Conservation (phyloP, 345 rosid species). For the Ceriops zippeliana region DNA sequence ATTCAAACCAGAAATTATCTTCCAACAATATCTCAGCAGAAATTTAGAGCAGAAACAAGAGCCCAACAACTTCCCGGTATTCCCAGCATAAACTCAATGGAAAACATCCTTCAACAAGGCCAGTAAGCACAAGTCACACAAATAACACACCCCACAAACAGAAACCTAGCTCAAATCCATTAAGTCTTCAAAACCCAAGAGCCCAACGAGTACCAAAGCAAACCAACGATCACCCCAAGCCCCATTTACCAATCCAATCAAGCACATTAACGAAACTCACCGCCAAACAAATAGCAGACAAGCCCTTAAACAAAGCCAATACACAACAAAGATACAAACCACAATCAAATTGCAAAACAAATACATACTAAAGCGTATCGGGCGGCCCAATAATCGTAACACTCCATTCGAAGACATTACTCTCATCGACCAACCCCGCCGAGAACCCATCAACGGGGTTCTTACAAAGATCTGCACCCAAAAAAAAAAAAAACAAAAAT, state of each 20-base stretch:
- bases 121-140: not conserved
- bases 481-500: not conserved
- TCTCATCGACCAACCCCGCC: slow-evolving; percentile 95
- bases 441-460: slow-evolving; percentile 96
- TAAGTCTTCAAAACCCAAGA: not conserved
- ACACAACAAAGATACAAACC: not conserved
- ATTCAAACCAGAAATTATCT: too few relatives aligned
- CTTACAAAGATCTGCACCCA: slow-evolving; percentile 87
- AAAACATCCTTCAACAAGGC: not conserved
- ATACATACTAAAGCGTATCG: slow-evolving; percentile 77
- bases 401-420: slow-evolving; percentile 88
- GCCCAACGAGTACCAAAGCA: not conserved
- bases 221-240: not conserved
- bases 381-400: slow-evolving; percentile 96
- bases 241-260: slow-evolving; percentile 4
- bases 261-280: not conserved
- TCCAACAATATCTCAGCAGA: not conserved
- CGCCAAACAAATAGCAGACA: not conserved
- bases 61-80: not conserved
- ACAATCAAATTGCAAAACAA: not conserved
- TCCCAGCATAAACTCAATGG: not conserved
- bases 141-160: not conserved
- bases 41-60: not conserved
- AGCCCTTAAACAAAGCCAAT: not conserved
- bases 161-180: slow-evolving; percentile 10